Percentiles rank a stretch among this genome's conserved stretches.
phyloP scores from a whole-genome alignment of 2,329 filamentous ascomycete genomes.

The Helotiales sp. region DNA sequence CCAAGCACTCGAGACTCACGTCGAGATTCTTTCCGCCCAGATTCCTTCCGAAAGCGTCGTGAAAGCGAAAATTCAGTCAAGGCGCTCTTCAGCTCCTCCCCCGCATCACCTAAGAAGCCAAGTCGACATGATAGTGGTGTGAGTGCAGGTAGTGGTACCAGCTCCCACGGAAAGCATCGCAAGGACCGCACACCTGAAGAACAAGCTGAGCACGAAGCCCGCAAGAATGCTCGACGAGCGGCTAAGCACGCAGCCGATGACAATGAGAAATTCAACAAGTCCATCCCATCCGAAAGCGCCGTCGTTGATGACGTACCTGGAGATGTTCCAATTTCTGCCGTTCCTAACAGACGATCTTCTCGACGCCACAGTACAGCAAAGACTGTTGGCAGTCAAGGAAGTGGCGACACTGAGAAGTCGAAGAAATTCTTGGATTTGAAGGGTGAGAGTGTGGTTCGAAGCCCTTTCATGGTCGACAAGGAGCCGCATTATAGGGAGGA shows the following conservation, averaged over 20 bases:
- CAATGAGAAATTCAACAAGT: not conserved
- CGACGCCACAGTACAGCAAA: constrained; percentile 21
- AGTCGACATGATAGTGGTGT: constrained; percentile 32
- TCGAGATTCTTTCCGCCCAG: constrained; percentile 19
- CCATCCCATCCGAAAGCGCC: constrained; percentile 14
- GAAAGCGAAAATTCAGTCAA: constrained; percentile 27
- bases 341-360: constrained; percentile 19
- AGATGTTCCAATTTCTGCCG: constrained; percentile 8
- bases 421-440: constrained; percentile 24
- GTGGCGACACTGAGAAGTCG: constrained; percentile 18
- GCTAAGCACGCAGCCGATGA: not conserved
- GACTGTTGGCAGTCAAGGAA: constrained; percentile 8
- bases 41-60: constrained; percentile 23
- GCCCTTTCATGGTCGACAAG: constrained; percentile 24
- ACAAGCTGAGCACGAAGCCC: constrained; percentile 33
- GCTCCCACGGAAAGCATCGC: constrained; percentile 24
- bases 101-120: constrained; percentile 23
- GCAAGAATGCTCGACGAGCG: constrained; percentile 26
- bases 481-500: constrained; percentile 25
- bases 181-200: constrained; percentile 30
- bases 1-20: constrained; percentile 14
- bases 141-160: constrained; percentile 26
- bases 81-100: constrained; percentile 10
- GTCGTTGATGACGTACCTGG: constrained; percentile 11
- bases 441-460: constrained; percentile 30